Conservation (phyloP, 192 early-diverging fungal species). For the Dissophora ornata region DNA sequence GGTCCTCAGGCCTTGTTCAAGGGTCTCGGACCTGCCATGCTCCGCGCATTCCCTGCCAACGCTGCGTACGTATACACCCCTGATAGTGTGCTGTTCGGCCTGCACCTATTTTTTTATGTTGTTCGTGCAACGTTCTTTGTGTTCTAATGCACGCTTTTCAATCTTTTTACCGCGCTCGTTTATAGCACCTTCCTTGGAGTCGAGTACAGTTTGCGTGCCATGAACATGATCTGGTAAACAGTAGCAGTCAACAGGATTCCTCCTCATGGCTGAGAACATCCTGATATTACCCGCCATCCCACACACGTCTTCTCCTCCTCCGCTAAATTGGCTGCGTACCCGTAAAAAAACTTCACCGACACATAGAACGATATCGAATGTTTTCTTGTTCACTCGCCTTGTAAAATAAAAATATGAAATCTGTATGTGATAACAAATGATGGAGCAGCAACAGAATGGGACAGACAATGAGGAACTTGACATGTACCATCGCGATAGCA, state of each 20-base stretch:
- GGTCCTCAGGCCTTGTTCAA: slow-evolving; percentile 86
- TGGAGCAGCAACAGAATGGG: no score
- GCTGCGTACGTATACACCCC: slow-evolving; percentile 79
- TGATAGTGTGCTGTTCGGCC: neutral
- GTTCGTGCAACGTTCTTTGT: no score
- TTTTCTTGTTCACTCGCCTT: no score
- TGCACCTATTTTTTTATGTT: neutral
- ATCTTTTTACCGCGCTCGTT: neutral
- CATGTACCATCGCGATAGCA: no score
- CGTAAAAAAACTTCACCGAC: no score
- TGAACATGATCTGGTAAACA: slow-evolving; percentile 47
- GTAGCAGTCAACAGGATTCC: no score
- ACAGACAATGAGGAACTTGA: no score
- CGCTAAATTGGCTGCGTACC: no score
- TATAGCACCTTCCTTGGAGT: slow-evolving; percentile 51
- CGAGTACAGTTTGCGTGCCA: slow-evolving; percentile 49
- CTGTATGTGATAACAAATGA: no score
- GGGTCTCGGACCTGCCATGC: slow-evolving; percentile 88
- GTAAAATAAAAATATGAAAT: no score
- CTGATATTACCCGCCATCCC: neutral
- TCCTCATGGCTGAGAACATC: neutral
- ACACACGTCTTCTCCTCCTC: neutral
- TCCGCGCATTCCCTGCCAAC: slow-evolving; percentile 89
- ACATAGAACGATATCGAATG: no score
- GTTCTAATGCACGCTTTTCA: no score